A percentile compares a stretch with the other conserved stretches of the same genome.
phyloP scores from a whole-genome alignment of 108 stramenopile genomes.

The Epithemia pelagica region DNA sequence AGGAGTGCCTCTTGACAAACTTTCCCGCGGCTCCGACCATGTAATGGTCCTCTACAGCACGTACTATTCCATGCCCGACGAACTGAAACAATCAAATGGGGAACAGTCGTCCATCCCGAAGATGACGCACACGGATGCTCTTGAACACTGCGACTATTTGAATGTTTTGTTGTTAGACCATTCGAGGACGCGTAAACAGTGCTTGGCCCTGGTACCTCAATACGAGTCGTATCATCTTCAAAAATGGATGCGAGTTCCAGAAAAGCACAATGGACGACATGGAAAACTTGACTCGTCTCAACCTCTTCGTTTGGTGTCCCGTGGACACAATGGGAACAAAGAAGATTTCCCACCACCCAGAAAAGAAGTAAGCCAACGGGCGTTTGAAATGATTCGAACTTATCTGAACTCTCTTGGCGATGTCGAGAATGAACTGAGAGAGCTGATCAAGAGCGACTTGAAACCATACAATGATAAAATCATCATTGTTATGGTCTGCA shows the following conservation, averaged over 20 bases:
- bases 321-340: constrained; percentile 41
- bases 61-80: constrained; percentile 29
- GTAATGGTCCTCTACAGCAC: constrained; percentile 57
- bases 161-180: constrained; percentile 59
- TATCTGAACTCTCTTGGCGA: constrained; percentile 47
- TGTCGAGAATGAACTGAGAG: constrained; percentile 16
- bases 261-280: background rate
- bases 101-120: constrained; percentile 2
- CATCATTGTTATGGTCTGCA: constrained; percentile 74
- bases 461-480: constrained; percentile 47
- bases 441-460: constrained; percentile 9
- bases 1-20: constrained; percentile 46
- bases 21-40: constrained; percentile 40
- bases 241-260: constrained; percentile 51
- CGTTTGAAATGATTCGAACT: constrained; percentile 38
- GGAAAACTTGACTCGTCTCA: constrained; percentile 12
- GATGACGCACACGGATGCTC: constrained; percentile 35
- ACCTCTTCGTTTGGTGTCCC: constrained; percentile 41
- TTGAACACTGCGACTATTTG: constrained; percentile 59
- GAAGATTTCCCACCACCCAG: constrained; percentile 42
- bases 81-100: constrained; percentile 2
- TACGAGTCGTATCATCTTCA: constrained; percentile 77
- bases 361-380: constrained; percentile 17
- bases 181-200: constrained; percentile 25
- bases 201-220: constrained; percentile 63